Evolutionary conservation across 345 rosid genomes (phyloP).

Genomic region (Moricandia moricandioides): DNA sequence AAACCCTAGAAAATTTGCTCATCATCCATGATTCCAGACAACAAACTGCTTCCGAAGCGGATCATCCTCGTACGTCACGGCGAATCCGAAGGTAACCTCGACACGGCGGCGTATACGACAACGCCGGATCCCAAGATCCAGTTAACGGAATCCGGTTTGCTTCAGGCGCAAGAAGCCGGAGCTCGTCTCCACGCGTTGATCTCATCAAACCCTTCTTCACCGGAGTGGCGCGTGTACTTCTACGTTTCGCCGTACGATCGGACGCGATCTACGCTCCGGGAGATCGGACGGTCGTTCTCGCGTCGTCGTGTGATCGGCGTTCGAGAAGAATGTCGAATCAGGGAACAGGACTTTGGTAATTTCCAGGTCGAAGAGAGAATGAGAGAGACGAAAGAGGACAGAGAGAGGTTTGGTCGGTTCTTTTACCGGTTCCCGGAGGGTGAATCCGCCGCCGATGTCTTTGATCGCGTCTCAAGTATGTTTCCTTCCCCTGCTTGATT

Average conservation of each 20-base stretch:
- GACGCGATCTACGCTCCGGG: slow-evolving; percentile 83
- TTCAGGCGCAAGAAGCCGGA: slow-evolving; percentile 69
- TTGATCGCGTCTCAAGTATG: slow-evolving; percentile 93
- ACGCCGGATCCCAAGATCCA: slow-evolving; percentile 89
- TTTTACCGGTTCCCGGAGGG: slow-evolving; percentile 97
- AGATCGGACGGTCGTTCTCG: slow-evolving; percentile 80
- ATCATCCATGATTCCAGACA: slow-evolving; percentile 37
- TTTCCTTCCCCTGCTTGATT: background rate
- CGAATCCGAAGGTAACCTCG: slow-evolving; percentile 85
- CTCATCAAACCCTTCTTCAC: slow-evolving; percentile 32
- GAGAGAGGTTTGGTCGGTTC: slow-evolving; percentile 80
- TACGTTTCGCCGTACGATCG: slow-evolving; percentile 94
- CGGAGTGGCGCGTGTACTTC: slow-evolving; percentile 76
- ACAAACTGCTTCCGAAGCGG: slow-evolving; percentile 64
- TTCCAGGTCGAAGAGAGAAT: slow-evolving; percentile 88
- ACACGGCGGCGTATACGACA: slow-evolving; percentile 71
- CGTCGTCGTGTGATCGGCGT: slow-evolving; percentile 76
- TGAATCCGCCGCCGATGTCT: slow-evolving; percentile 97
- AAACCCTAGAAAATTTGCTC: background rate
- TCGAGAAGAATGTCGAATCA: slow-evolving; percentile 84
- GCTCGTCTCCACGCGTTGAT: slow-evolving; percentile 47
- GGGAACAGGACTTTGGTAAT: slow-evolving; percentile 98
- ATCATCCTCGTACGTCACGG: slow-evolving; percentile 95
- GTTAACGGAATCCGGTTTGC: slow-evolving; percentile 53
- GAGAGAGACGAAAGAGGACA: slow-evolving; percentile 60